phyloP scores from a whole-genome alignment of 1,284 basidiomycete genomes.

The Volvariella surrecta region DNA sequence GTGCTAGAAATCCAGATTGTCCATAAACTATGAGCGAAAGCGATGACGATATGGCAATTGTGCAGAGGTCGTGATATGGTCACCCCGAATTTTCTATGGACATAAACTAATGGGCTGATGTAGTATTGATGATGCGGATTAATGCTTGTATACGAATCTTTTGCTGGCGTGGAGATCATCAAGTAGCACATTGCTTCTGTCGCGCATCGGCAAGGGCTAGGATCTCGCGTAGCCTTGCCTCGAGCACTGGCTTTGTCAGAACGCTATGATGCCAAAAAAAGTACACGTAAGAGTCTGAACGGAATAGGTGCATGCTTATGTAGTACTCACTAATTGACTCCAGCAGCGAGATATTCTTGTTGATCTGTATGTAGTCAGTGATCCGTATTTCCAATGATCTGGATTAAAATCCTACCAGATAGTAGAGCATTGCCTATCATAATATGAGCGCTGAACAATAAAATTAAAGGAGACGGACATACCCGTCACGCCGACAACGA shows the following conservation, averaged over 20 bases:
- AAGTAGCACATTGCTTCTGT: conserved; percentile 20
- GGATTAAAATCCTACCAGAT: conserved; percentile 22
- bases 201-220: conserved; percentile 45
- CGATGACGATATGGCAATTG: too few relatives aligned
- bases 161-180: too few relatives aligned
- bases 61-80: too few relatives aligned
- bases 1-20: too few relatives aligned
- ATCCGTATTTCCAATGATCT: conserved; percentile 12
- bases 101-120: too few relatives aligned
- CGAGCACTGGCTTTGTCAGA: conserved; percentile 62
- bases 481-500: conserved; percentile 74
- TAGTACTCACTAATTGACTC: conserved; percentile 60
- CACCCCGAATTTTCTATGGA: too few relatives aligned
- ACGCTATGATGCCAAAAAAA: conserved; percentile 28
- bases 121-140: too few relatives aligned
- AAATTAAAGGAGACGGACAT: conserved; percentile 15
- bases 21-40: too few relatives aligned
- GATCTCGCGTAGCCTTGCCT: conserved; percentile 46
- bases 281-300: conserved; percentile 9
- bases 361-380: conserved; percentile 26
- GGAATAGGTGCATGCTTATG: background rate
- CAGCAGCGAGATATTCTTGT: conserved; percentile 68
- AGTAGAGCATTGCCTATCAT: conserved; percentile 35
- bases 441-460: background rate
- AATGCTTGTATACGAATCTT: too few relatives aligned